Evolutionary conservation across 2,329 filamentous ascomycete species (phyloP).

Genomic region (Microsporum audouinii): DNA sequence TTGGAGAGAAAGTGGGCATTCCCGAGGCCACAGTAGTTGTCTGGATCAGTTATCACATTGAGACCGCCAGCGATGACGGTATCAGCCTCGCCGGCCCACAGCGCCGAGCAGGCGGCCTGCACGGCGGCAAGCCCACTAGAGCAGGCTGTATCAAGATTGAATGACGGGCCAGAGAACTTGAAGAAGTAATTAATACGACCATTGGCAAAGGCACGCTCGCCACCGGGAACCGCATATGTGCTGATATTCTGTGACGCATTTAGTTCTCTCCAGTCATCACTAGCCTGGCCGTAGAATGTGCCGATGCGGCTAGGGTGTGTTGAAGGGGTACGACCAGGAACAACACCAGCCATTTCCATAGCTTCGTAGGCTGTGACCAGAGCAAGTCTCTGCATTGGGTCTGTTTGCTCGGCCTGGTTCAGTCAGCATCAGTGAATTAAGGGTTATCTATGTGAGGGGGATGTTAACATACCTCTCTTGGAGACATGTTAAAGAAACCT

Average conservation of each 20-base stretch:
- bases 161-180: slow-evolving; percentile 11
- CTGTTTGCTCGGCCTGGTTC: slow-evolving; percentile 49
- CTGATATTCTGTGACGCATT: slow-evolving; percentile 58
- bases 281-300: slow-evolving; percentile 57
- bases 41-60: slow-evolving; percentile 18
- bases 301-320: slow-evolving; percentile 27
- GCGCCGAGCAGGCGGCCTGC: slow-evolving; percentile 13
- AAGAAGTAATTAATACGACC: slow-evolving; percentile 21
- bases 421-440: neutral
- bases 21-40: slow-evolving; percentile 17
- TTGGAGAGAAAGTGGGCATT: slow-evolving; percentile 27
- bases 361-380: slow-evolving; percentile 70
- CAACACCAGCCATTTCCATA: slow-evolving; percentile 68
- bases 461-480: slow-evolving; percentile 44
- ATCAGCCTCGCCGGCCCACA: slow-evolving; percentile 13
- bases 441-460: neutral
- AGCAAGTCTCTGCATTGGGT: slow-evolving; percentile 63
- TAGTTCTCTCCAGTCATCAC: slow-evolving; percentile 69
- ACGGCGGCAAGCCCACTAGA: slow-evolving; percentile 12
- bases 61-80: slow-evolving; percentile 19
- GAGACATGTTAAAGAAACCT: slow-evolving; percentile 72
- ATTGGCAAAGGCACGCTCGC: slow-evolving; percentile 49
- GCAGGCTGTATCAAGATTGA: slow-evolving; percentile 15
- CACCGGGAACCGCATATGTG: slow-evolving; percentile 55
- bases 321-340: slow-evolving; percentile 59